Conservation (phyloP, 139 green algal species). For the Tetraselmis striata region DNA sequence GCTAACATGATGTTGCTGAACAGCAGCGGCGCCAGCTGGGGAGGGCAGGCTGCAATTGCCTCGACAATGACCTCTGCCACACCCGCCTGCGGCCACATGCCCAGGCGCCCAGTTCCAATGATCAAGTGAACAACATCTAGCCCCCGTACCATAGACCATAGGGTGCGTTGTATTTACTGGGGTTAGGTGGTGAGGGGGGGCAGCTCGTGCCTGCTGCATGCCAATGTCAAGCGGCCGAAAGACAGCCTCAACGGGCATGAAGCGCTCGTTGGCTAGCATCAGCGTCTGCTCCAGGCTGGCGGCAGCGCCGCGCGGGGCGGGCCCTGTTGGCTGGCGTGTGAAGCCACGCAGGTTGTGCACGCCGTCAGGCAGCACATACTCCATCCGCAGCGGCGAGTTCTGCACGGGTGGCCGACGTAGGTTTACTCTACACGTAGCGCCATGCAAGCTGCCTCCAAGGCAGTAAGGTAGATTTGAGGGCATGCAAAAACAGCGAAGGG, state of each 20-base stretch:
- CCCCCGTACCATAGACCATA: no score
- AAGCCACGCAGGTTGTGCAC: slow-evolving; percentile 75
- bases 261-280: slow-evolving; percentile 91
- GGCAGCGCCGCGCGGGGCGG: slow-evolving; percentile 1
- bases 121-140: background rate
- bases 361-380: slow-evolving; percentile 92
- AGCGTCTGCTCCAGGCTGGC: slow-evolving; percentile 54
- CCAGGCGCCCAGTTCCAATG: no score
- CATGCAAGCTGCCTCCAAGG: no score
- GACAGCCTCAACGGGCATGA: slow-evolving; percentile 90
- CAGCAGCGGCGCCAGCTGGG: slow-evolving; percentile 63
- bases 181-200: no score
- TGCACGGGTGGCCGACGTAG: no score
- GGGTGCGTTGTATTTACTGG: no score
- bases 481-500: no score
- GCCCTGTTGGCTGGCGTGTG: slow-evolving; percentile 31
- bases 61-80: slow-evolving; percentile 46
- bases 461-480: no score
- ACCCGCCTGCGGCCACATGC: slow-evolving; percentile 63
- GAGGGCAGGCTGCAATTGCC: slow-evolving; percentile 30
- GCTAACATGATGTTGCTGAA: slow-evolving; percentile 71
- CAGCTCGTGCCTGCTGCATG: slow-evolving; percentile 19
- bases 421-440: no score
- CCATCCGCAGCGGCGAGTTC: slow-evolving; percentile 43
- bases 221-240: slow-evolving; percentile 46